Conservation (phyloP, 805 yeast species). For the Starmerella floris region DNA sequence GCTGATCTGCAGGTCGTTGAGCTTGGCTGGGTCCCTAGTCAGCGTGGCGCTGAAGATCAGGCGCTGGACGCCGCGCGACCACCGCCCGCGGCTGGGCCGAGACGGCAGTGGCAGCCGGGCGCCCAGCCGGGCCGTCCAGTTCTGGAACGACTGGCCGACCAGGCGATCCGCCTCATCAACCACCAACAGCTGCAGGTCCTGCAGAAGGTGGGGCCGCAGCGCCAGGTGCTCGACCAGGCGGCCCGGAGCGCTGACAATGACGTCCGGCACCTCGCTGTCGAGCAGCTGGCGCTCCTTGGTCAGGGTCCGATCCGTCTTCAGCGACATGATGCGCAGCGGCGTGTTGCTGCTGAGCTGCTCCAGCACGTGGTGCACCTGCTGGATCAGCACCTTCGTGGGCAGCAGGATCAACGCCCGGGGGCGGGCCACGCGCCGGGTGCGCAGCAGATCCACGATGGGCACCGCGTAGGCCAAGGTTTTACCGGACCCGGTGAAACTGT, state of each 20-base stretch:
- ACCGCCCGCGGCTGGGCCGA: constrained; percentile 12
- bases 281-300: constrained; percentile 50
- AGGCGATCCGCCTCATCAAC: constrained; percentile 92
- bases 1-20: constrained; percentile 52
- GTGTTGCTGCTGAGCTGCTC: constrained; percentile 52
- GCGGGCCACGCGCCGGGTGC: constrained; percentile 50
- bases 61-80: constrained; percentile 40
- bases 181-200: constrained; percentile 47
- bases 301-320: constrained; percentile 42
- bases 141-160: constrained; percentile 87
- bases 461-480: constrained; percentile 80
- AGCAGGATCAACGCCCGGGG: constrained; percentile 66
- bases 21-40: constrained; percentile 81
- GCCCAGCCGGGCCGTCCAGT: constrained; percentile 56
- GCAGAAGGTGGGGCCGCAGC: constrained; percentile 40
- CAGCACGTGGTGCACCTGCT: constrained; percentile 63
- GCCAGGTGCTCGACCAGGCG: constrained; percentile 51
- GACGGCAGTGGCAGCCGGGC: constrained; percentile 13
- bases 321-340: constrained; percentile 45
- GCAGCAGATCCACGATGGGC: constrained; percentile 64
- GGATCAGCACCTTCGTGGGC: constrained; percentile 79
- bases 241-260: constrained; percentile 60
- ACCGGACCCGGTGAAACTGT: constrained; percentile 94
- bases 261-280: constrained; percentile 25
- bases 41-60: constrained; percentile 85